Evolutionary conservation across 116 monocot genomes (phyloP).

Genomic region (Dioscorea cayenensis): DNA sequence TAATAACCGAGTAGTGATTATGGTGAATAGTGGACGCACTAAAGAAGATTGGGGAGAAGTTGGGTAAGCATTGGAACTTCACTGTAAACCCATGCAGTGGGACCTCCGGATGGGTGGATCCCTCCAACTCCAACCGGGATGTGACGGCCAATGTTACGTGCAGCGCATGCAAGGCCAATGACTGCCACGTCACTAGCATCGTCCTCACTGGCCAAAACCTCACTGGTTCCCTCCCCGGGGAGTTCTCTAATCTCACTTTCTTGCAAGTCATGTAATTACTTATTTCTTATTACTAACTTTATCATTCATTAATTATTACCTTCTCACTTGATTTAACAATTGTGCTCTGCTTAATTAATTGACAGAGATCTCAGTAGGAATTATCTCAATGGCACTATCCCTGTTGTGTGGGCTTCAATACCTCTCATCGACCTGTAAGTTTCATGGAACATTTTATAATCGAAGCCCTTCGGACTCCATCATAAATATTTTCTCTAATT

Average conservation of each 20-base stretch:
- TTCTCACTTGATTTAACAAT: too few relatives aligned
- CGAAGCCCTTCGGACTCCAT: too few relatives aligned
- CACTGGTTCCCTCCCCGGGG: constrained; percentile 38
- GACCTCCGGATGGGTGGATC: not conserved
- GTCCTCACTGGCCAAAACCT: constrained; percentile 42
- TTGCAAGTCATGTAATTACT: constrained; percentile 39
- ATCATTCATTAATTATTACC: not conserved
- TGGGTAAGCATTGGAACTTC: constrained; percentile 20
- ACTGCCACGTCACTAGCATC: constrained; percentile 29
- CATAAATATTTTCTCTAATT: not conserved
- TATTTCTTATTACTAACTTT: not conserved
- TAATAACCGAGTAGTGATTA: not conserved
- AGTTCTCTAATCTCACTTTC: constrained; percentile 38
- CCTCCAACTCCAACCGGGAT: not conserved
- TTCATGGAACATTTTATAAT: not conserved
- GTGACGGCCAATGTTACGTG: constrained; percentile 15
- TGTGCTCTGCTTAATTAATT: not conserved
- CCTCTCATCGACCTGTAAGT: constrained; percentile 40
- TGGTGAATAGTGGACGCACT: constrained; percentile 10
- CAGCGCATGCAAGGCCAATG: constrained; percentile 4
- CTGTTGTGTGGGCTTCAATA: constrained; percentile 36
- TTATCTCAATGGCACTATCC: constrained; percentile 50
- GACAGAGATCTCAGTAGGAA: constrained; percentile 56
- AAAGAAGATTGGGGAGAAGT: not conserved
- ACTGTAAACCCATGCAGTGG: constrained; percentile 22